Conservation (phyloP, 2,329 filamentous ascomycete species). For the Cercospora zeae-maydis region DNA sequence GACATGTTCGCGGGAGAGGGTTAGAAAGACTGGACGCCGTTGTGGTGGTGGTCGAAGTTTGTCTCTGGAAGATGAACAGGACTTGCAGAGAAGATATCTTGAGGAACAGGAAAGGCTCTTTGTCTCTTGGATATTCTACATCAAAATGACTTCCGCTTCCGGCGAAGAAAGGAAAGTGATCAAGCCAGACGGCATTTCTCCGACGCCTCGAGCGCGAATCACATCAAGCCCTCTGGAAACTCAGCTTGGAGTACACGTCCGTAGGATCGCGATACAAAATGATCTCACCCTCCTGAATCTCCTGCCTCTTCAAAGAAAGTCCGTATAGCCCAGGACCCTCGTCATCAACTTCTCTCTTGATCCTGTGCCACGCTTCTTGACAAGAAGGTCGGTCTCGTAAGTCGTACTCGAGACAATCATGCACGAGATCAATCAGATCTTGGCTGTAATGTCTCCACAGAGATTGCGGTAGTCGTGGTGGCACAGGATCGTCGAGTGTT, state of each 20-base stretch:
- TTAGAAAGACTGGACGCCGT: not conserved
- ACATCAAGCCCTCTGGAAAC: not conserved
- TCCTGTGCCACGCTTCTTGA: not conserved
- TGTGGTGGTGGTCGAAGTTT: not conserved
- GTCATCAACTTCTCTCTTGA: not conserved
- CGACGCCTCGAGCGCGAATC: not conserved
- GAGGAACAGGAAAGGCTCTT: not conserved
- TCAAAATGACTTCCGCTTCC: not conserved
- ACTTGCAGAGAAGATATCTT: not conserved
- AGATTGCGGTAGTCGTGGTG: not conserved
- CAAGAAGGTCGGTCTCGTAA: not conserved
- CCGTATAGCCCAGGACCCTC: not conserved
- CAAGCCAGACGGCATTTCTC: too few species aligned
- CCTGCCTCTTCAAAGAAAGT: not conserved
- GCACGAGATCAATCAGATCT: not conserved
- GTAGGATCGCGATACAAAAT: slow-evolving; percentile 1
- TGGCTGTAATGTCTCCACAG: not conserved
- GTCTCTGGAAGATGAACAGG: not conserved
- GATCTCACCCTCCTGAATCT: not conserved
- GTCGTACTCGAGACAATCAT: not conserved
- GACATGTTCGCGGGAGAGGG: too few species aligned
- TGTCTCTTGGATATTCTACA: not conserved
- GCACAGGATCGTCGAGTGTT: not conserved
- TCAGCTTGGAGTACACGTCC: slow-evolving; percentile 1
- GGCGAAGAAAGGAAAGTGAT: too few species aligned